Conservation (phyloP, 164 flowering plant species). For the Vitis cinerea region DNA sequence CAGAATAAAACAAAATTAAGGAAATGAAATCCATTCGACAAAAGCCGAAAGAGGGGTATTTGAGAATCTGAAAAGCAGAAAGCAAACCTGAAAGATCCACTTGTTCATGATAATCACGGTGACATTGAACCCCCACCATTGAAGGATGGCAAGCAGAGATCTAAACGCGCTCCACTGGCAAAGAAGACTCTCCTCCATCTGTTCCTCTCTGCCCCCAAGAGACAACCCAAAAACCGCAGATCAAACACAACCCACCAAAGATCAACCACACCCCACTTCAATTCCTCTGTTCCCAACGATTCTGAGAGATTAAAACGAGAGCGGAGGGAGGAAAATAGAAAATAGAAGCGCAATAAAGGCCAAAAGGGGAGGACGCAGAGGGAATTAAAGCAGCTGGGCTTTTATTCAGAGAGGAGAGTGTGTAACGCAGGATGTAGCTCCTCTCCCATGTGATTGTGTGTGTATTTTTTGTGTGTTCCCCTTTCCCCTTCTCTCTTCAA, state of each 20-base stretch:
- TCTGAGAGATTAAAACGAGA: not conserved
- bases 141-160: slow-evolving; percentile 80
- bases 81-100: slow-evolving; percentile 97
- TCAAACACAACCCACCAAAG: not conserved
- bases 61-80: not conserved
- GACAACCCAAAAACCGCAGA: not conserved
- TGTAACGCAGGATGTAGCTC: slow-evolving; percentile 21
- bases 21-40: not conserved
- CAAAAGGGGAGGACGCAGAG: not conserved
- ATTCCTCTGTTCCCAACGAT: not conserved
- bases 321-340: slow-evolving; percentile 1
- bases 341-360: not conserved
- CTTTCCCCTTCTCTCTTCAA: not conserved
- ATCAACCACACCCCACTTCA: slow-evolving; percentile 2
- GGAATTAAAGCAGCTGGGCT: not conserved
- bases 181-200: slow-evolving; percentile 70
- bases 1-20: not conserved
- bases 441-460: slow-evolving; percentile 19
- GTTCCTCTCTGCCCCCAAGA: slow-evolving; percentile 11
- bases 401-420: not conserved
- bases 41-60: not conserved
- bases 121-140: slow-evolving; percentile 98
- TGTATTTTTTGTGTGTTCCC: slow-evolving; percentile 1
- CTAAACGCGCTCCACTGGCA: slow-evolving; percentile 74
- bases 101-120: slow-evolving; percentile 97